A percentile compares a stretch with the other conserved stretches of the same genome.
Evolutionary conservation across 768 basidiomycete species (phyloP).

Genomic region (Lentinula raphanica): DNA sequence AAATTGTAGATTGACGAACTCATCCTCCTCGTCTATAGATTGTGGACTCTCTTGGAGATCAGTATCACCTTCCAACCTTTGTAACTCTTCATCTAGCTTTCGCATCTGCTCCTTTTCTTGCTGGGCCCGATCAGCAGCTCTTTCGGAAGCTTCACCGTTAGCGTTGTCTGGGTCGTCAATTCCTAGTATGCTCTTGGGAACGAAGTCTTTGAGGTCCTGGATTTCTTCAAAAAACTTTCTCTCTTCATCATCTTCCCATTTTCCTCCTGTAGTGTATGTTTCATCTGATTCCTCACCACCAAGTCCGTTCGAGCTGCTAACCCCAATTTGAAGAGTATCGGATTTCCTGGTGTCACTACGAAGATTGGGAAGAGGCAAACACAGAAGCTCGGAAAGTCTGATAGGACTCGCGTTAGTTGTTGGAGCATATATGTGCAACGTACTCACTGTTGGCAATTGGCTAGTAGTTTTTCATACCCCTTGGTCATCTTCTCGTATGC

Average conservation of each 20-base stretch:
- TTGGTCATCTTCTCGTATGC: constrained; percentile 99
- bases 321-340: constrained; percentile 75
- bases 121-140: constrained; percentile 52
- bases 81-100: constrained; percentile 74
- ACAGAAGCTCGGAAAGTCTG: constrained; percentile 89
- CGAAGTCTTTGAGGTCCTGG: constrained; percentile 86
- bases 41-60: constrained; percentile 11
- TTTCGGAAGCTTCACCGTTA: constrained; percentile 33
- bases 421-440: neutral
- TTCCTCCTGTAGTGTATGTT: constrained; percentile 54
- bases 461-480: constrained; percentile 85
- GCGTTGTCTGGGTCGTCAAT: constrained; percentile 45
- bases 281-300: constrained; percentile 58
- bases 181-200: constrained; percentile 83
- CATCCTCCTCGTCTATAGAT: constrained; percentile 34
- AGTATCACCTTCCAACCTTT: constrained; percentile 45
- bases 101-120: constrained; percentile 64
- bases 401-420: neutral
- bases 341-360: constrained; percentile 78
- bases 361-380: constrained; percentile 74
- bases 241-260: constrained; percentile 99
- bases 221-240: constrained; percentile 90
- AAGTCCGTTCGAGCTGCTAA: constrained; percentile 29
- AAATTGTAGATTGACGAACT: constrained; percentile 24
- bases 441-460: constrained; percentile 81